A percentile compares a stretch with the other conserved stretches of the same genome.
Conservation (phyloP, 164 flowering plant species). For the Tinospora cordifolia region DNA sequence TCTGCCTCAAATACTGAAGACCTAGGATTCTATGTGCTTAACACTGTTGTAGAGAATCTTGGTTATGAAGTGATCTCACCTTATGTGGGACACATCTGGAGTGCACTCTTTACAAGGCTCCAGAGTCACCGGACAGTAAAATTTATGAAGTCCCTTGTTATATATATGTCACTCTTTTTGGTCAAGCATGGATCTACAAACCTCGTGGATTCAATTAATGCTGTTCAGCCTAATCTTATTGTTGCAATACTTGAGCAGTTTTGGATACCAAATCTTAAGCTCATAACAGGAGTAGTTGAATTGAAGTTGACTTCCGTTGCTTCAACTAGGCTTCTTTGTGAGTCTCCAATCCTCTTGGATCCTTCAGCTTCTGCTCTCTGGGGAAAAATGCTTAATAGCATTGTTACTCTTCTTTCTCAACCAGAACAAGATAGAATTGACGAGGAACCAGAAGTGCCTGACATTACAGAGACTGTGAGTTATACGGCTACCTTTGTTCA, state of each 20-base stretch:
- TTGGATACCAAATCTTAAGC: conserved; percentile 85
- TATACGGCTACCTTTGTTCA: conserved; percentile 68
- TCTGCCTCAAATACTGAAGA: conserved; percentile 57
- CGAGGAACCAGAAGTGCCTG: conserved; percentile 85
- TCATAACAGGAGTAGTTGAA: conserved; percentile 67
- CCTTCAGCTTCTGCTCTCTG: conserved; percentile 45
- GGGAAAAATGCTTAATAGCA: conserved; percentile 85
- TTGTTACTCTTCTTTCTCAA: conserved; percentile 69
- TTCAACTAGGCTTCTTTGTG: conserved; percentile 74
- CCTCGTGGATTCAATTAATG: conserved; percentile 62
- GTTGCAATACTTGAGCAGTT: conserved; percentile 53
- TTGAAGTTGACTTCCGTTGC: conserved; percentile 76
- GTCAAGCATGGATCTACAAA: conserved; percentile 63
- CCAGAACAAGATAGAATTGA: conserved; percentile 79
- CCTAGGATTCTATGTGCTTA: conserved; percentile 87
- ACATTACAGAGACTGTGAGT: conserved; percentile 64
- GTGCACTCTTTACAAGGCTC: conserved; percentile 48
- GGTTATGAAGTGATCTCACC: conserved; percentile 58
- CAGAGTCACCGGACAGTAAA: conserved; percentile 41
- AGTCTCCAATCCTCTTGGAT: conserved; percentile 56
- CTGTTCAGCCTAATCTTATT: conserved; percentile 57
- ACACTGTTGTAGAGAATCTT: conserved; percentile 78
- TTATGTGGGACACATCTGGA: conserved; percentile 61
- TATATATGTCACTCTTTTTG: conserved; percentile 86
- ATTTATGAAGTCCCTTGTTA: conserved; percentile 61